Base-by-base conservation (phyloP, 2,329 filamentous ascomycete species). In the Chaetomiaceae sp. region DNA sequence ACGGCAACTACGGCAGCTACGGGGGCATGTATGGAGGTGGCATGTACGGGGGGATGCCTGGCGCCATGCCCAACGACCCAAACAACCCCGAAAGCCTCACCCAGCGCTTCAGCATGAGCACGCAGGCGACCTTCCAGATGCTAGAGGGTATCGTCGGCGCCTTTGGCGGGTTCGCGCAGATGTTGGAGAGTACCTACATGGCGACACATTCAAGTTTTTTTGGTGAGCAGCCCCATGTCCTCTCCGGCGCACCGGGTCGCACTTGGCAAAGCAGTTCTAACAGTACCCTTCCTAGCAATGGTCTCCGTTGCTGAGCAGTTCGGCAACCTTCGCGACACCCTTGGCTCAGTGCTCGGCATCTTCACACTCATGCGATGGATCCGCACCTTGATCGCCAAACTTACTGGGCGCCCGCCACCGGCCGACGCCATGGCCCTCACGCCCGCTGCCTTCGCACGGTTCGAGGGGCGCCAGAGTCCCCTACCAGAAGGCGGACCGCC, bases 181-280 rank as follows among this genome's bases (percentile, higher is more conserved):
- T 98, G 93, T 76, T 98, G 22, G 93, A 98, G 70, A 97, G 93
- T 72, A 97, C 93, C 10, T 98, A 96, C 61, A 98, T 98, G 94
- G 93, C 94, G 24, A 98, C 93, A 0, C 93, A 98, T 68, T 96
- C 90, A 6, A 95, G 88, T 44, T 98, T 98, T 68, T 98, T 97
- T 61, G 90, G 89, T 95, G 78, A 60, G 84, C 68, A 12, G 14
- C 14, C 19, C 12, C 9, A 29, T n/a, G 10, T 18, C 42, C n/a
- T 26, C 7, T 7, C 7, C 6, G 5, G 2, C 14, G 3, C 14
- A 2, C 12, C 7, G 14, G 29, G 33, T 10, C 41, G 29, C 38
- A 53, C n/a, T 24, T 18, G 24, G n/a, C n/a, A n/a, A n/a, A 32
- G 10, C 9, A 7, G 5, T 18, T 48, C 48, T 49, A 41, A 48